phyloP scores from a whole-genome alignment of 148 eudicot species.

The Dysphania ambrosioides region DNA sequence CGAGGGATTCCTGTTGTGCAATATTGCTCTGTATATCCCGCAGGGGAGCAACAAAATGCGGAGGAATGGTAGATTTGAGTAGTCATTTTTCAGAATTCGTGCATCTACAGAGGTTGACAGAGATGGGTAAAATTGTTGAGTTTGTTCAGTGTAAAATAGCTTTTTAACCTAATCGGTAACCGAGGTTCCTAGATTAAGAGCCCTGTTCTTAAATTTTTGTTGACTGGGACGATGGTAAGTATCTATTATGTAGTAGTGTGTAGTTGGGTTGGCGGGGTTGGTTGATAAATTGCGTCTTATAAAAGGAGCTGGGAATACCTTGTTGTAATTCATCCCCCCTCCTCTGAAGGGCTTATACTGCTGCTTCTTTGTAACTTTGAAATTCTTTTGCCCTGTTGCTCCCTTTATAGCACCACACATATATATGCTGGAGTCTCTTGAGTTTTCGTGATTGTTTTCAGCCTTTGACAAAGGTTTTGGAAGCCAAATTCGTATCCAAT shows the following conservation, averaged over 20 bases:
- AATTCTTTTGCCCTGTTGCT: constrained; percentile 18
- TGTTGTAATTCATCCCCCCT: constrained; percentile 28
- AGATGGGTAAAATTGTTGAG: constrained; percentile 19
- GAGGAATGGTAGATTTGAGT: constrained; percentile 17
- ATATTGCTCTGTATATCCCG: constrained; percentile 1
- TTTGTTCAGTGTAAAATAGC: constrained; percentile 31
- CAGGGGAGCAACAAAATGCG: constrained; percentile 12
- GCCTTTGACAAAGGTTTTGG: too few species aligned
- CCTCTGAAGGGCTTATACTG: constrained; percentile 8
- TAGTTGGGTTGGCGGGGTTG: constrained; percentile 20
- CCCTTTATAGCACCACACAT: constrained; percentile 14
- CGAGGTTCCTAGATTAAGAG: constrained; percentile 16
- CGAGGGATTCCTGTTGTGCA: constrained; percentile 22
- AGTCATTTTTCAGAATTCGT: constrained; percentile 21
- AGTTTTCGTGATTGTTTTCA: too few species aligned
- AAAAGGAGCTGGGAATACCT: constrained; percentile 9
- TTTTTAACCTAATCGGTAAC: constrained; percentile 5
- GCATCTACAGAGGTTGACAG: constrained; percentile 7
- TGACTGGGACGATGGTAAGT: background rate
- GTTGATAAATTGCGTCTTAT: constrained; percentile 7
- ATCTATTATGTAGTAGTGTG: constrained; percentile 6
- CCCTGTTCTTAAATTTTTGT: constrained; percentile 26
- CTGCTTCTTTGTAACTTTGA: constrained; percentile 24
- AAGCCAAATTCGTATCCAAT: too few species aligned
- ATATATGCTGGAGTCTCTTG: constrained; percentile 12